phyloP scores from a whole-genome alignment of 495 filamentous ascomycete species.

The Terfezia boudieri region DNA sequence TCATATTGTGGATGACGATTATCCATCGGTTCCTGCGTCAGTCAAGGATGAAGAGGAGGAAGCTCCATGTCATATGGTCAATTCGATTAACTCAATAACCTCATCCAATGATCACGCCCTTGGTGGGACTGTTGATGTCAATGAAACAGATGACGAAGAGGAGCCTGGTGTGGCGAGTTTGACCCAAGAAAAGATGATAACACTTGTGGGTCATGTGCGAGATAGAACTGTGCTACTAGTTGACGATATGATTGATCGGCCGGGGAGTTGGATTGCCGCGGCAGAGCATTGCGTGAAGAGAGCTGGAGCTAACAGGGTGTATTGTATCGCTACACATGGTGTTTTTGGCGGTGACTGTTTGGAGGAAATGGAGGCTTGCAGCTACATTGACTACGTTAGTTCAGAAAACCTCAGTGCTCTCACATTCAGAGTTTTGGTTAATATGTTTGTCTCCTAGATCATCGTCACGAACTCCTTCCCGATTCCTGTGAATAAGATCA shows the following conservation, averaged over 20 bases:
- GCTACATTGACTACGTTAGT: conserved; percentile 45
- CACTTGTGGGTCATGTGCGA: conserved; percentile 78
- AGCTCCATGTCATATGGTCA: conserved; percentile 10
- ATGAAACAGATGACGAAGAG: conserved; percentile 68
- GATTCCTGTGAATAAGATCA: conserved; percentile 41
- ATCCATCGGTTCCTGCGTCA: conserved; percentile 37
- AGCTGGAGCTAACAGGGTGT: conserved; percentile 77
- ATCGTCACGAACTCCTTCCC: conserved; percentile 96
- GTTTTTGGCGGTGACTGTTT: conserved; percentile 78
- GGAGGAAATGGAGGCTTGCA: conserved; percentile 72
- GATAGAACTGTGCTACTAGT: conserved; percentile 75
- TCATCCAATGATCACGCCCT: conserved; percentile 36
- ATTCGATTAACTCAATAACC: conserved; percentile 39
- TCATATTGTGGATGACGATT: conserved; percentile 87
- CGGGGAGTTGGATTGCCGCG: conserved; percentile 92
- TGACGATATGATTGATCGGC: conserved; percentile 98
- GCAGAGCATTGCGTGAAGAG: conserved; percentile 91
- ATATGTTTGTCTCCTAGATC: conserved; percentile 27
- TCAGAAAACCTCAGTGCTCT: background rate
- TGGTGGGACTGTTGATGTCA: conserved; percentile 62
- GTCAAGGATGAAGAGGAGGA: conserved; percentile 29
- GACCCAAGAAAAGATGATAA: conserved; percentile 69
- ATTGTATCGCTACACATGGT: conserved; percentile 92
- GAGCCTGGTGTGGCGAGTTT: conserved; percentile 53
- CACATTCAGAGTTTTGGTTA: no score